phyloP scores from a whole-genome alignment of 2,329 filamentous ascomycete genomes.

The Pleoardoris graminearum region DNA sequence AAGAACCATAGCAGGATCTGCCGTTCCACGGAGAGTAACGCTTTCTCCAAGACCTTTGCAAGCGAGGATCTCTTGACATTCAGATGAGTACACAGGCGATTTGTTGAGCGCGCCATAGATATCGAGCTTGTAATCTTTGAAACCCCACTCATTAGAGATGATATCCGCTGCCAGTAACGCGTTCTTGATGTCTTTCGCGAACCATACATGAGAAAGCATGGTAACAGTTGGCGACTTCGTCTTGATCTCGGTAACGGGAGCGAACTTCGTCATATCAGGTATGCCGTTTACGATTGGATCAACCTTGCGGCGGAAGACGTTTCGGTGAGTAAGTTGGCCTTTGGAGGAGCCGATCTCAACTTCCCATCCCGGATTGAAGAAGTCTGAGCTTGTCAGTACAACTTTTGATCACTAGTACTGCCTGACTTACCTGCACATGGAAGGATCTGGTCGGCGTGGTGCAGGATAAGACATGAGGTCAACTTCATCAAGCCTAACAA shows the following conservation, averaged over 20 bases:
- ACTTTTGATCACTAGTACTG: neutral
- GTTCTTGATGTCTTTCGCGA: conserved; percentile 66
- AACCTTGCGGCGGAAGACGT: conserved; percentile 62
- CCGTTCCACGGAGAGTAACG: conserved; percentile 59
- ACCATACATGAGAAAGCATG: conserved; percentile 66
- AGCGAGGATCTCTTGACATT: conserved; percentile 61
- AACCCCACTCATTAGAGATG: conserved; percentile 68
- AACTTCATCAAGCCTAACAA: conserved; percentile 47
- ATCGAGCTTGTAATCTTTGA: conserved; percentile 64
- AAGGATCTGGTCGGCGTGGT: conserved; percentile 60
- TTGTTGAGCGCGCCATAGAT: conserved; percentile 68
- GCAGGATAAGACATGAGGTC: conserved; percentile 47
- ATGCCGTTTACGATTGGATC: conserved; percentile 69
- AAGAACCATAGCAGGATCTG: conserved; percentile 55
- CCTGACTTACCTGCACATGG: conserved; percentile 37
- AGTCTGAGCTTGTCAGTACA: conserved; percentile 50
- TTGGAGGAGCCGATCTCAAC: conserved; percentile 63
- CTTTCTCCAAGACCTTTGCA: conserved; percentile 57
- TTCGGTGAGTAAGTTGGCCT: conserved; percentile 60
- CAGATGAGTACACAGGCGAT: conserved; percentile 63
- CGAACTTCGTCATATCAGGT: conserved; percentile 65
- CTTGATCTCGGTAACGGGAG: conserved; percentile 62
- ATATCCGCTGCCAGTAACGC: conserved; percentile 66
- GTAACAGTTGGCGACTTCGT: conserved; percentile 64
- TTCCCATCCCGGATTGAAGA: conserved; percentile 68